Base-by-base conservation (phyloP, 169 alveolate species). In the Neospora caninum region DNA sequence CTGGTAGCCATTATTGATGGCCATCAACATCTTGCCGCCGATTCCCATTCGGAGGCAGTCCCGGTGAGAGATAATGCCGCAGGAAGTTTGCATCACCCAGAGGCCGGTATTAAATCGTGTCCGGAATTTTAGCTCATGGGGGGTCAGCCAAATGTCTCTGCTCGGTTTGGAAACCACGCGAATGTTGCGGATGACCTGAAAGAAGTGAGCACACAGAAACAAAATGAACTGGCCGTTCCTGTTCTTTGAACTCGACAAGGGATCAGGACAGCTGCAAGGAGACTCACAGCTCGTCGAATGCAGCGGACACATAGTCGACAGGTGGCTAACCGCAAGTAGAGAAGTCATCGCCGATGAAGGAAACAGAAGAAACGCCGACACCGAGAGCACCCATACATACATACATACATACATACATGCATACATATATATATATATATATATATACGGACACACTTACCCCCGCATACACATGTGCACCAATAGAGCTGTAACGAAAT, bases 61-160 rank as follows among this genome's bases (percentile, higher is more conserved):
- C 38, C 98, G 95, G 84, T 97, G 99, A 38, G 98, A 95, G 42
- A 97, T 94, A 43, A 97, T 97, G 34, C 99, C 99, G 64, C 96
- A 95, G 34, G 98, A 91, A 2, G 99, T 97, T 92, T 97, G 99
- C 96, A 97, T 93, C 31, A 97, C 95, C 99, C 99, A 97, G 38
- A 97, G 95, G 27, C 99, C 96, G 0, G 98, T 97, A 88, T 97
- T 97, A 94, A 97, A 97, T 7, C 98, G 96, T n/a, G 99, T 98
- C 34, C 98, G 97, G 70, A 96, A 95, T 91, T 97, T 97, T 58
- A 98, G 95, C 92, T 98, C 99, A 91, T 97, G 98, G 18, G 99
- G 98, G 43, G 98, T 96, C 91, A 98, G 96, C 99, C 99, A 98
- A 38, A 98, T 98, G 93, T 97, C 99, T 36, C 99, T 95, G 89